A percentile compares a stretch with the other conserved stretches of the same genome.
Evolutionary conservation across 2,329 filamentous ascomycete genomes (phyloP).

Genomic region (Colletotrichum sp.): DNA sequence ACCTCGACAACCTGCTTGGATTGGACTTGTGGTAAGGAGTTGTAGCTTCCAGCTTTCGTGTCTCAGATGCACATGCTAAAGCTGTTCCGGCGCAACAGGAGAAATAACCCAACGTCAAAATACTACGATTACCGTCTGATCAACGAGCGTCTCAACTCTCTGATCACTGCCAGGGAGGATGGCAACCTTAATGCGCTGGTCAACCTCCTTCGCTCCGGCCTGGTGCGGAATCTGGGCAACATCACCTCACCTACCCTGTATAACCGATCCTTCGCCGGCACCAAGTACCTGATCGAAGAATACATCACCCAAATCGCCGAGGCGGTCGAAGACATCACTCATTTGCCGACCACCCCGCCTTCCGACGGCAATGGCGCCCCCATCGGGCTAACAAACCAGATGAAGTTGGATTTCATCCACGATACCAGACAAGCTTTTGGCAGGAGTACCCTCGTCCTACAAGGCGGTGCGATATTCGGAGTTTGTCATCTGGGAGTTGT

Average conservation of each 20-base stretch:
- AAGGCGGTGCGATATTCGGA: slow-evolving; percentile 91
- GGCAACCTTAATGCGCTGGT: slow-evolving; percentile 77
- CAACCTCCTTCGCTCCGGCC: slow-evolving; percentile 79
- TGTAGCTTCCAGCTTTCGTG: not conserved
- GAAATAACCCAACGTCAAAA: slow-evolving; percentile 79
- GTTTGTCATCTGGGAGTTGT: slow-evolving; percentile 90
- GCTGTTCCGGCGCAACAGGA: slow-evolving; percentile 54
- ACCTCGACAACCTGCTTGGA: slow-evolving; percentile 82
- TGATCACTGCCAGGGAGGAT: slow-evolving; percentile 71
- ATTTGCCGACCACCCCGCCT: slow-evolving; percentile 62
- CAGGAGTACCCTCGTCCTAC: slow-evolving; percentile 81
- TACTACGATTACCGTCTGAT: slow-evolving; percentile 90
- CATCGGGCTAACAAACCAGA: slow-evolving; percentile 67
- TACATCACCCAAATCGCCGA: slow-evolving; percentile 87
- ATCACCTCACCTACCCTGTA: slow-evolving; percentile 84
- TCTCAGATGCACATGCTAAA: slow-evolving; percentile 19
- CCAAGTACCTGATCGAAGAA: slow-evolving; percentile 89
- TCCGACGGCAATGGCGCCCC: slow-evolving; percentile 37
- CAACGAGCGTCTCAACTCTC: slow-evolving; percentile 73
- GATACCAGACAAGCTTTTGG: slow-evolving; percentile 90
- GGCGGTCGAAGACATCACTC: slow-evolving; percentile 77
- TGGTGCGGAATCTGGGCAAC: slow-evolving; percentile 88
- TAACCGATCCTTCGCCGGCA: slow-evolving; percentile 85
- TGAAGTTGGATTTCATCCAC: slow-evolving; percentile 85
- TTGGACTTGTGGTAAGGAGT: slow-evolving; percentile 75